Evolutionary conservation across 345 rosid genomes (phyloP).

Genomic region (Ailanthus altissimus): DNA sequence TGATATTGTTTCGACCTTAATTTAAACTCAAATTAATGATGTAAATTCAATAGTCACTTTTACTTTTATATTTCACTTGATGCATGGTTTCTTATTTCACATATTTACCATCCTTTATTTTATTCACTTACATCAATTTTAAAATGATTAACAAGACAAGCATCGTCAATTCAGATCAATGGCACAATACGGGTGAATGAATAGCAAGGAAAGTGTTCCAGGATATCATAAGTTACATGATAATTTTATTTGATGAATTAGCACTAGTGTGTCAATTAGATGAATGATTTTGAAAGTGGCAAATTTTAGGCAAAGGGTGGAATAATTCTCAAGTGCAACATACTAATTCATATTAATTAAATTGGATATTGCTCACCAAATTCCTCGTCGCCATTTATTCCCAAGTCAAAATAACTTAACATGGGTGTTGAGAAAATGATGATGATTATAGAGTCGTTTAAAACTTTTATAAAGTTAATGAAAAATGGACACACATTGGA

Average conservation of each 20-base stretch:
- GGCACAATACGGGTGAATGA: no score
- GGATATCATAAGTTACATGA: background rate
- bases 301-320: background rate
- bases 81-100: no score
- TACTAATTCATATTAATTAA: no score
- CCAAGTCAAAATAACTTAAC: background rate
- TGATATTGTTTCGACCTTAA: no score
- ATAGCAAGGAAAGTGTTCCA: no score
- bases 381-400: background rate
- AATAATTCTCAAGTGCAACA: background rate
- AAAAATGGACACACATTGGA: background rate
- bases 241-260: background rate
- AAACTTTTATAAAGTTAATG: background rate
- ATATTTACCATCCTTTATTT: no score
- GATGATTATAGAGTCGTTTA: background rate
- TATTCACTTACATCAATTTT: no score
- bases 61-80: no score
- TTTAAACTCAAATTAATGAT: no score
- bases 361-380: background rate
- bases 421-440: background rate
- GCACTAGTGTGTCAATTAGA: background rate
- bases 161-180: no score
- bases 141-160: no score
- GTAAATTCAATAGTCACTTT: no score
- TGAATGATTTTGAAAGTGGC: constrained; percentile 11